Evolutionary conservation across 768 basidiomycete genomes (phyloP), one percentile per base, ranked within the genome.

Genomic region (Clavaria fumosa): DNA sequence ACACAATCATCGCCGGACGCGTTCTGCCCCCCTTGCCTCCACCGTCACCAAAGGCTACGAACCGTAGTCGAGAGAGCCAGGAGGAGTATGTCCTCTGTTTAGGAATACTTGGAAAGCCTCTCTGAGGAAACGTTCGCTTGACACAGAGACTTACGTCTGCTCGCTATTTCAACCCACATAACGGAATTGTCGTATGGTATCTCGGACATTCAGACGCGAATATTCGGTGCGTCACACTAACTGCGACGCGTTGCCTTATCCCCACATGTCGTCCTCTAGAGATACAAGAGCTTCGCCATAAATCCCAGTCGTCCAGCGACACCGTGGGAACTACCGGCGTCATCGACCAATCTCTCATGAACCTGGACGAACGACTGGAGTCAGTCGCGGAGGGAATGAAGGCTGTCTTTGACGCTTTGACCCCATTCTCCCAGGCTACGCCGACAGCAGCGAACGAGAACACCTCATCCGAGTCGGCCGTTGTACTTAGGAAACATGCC

Each of bases 201-300:
- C 42, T 86, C 83, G 12, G 85, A 89, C 56, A 83, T 89, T 22
- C 83, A 89, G 57, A 84, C 85, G 35, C 78, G 85, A 49, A 86
- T 89, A 54, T 89, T 89, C 49, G 85, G 84, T 85, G 53, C 42
- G 70, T 41, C 22, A 14, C 22, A 30, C 39, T 28, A 26, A 17
- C 31, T 41, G 23, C 9, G 26, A 35, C 23, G 22, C 26, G 15
- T 14, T 38, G n/a, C 17, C 34, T 19, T 43, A 44, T 42, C 28
- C 37, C 23, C 5, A 34, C 26, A 20, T 28, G 12, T 36, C 22
- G 34, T 12, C 14, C 43, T 40, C 19, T 50, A 90, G 88, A 90
- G 60, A 88, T 91, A 35, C 85, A 93, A 57, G 89, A 93, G 55
- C 68, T 91, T 31, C 78, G 89, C 30, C 89, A 93, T 59, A 84